Conservation (phyloP, 2,329 filamentous ascomycete genomes). For the Arthrobotrys pseudoclavata region DNA sequence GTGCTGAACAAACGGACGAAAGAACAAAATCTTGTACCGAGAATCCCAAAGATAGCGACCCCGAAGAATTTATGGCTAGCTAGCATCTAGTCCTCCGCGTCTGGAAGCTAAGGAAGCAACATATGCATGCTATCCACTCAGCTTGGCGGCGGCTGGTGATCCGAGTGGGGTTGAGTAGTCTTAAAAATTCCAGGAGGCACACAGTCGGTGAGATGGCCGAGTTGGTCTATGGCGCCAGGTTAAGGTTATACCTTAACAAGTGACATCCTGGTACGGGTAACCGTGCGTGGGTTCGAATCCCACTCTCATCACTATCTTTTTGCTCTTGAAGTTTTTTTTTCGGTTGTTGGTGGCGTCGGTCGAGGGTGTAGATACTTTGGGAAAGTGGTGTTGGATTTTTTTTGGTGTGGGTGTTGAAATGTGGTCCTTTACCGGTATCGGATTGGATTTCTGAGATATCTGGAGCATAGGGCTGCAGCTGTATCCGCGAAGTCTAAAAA, state of each 20-base stretch:
- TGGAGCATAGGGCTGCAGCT: too few species aligned
- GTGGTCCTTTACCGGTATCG: too few species aligned
- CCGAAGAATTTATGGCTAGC: too few species aligned
- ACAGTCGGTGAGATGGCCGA: constrained; percentile 62
- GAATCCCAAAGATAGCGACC: too few species aligned
- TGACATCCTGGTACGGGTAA: constrained; percentile 62
- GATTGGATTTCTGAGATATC: too few species aligned
- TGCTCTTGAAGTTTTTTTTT: constrained; percentile 54
- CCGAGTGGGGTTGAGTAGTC: constrained; percentile 4
- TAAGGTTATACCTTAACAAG: constrained; percentile 63
- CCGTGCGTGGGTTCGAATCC: constrained; percentile 64
- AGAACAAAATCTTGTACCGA: too few species aligned
- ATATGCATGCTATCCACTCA: too few species aligned
- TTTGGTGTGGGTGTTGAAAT: background rate
- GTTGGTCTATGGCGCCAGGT: constrained; percentile 64
- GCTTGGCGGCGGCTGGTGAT: background rate
- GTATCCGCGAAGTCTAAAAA: too few species aligned
- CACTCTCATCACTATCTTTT: constrained; percentile 63
- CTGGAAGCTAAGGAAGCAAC: too few species aligned
- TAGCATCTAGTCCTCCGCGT: too few species aligned
- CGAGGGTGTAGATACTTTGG: constrained; percentile 8
- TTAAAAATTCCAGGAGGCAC: background rate
- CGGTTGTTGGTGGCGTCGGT: constrained; percentile 10
- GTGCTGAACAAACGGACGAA: too few species aligned
- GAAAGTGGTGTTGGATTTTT: constrained; percentile 26